Evolutionary conservation across 257 asterid species (phyloP).

Genomic region (Thymus mandschuricus): DNA sequence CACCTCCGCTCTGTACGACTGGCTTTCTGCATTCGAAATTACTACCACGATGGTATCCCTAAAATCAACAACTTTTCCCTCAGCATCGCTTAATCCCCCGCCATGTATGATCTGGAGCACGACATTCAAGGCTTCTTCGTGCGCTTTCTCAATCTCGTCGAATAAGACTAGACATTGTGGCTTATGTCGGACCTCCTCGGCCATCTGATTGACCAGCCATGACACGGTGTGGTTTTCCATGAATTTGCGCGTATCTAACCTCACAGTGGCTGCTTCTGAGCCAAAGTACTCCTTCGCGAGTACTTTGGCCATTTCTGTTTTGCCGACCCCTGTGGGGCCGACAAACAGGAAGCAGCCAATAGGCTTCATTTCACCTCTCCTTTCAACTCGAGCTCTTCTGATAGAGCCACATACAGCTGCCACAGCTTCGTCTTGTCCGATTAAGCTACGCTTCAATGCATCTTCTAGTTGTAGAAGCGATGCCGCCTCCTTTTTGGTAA

Average conservation of each 20-base stretch:
- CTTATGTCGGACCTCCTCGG: background rate
- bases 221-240: constrained; percentile 61
- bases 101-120: background rate
- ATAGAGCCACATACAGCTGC: constrained; percentile 63
- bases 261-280: constrained; percentile 53
- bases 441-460: background rate
- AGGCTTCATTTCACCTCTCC: background rate
- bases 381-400: constrained; percentile 55
- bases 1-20: background rate
- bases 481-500: background rate
- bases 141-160: background rate
- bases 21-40: background rate
- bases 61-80: background rate
- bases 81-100: background rate
- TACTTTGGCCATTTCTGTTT: constrained; percentile 1
- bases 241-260: constrained; percentile 72
- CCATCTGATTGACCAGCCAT: constrained; percentile 34
- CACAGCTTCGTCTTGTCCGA: constrained; percentile 59
- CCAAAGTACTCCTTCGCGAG: background rate
- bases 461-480: constrained; percentile 39
- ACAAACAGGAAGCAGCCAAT: background rate
- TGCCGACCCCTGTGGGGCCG: background rate
- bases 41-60: background rate
- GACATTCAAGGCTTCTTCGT: background rate
- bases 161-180: background rate